phyloP scores from a whole-genome alignment of 2,329 filamentous ascomycete species.

The Penicillium sp. region DNA sequence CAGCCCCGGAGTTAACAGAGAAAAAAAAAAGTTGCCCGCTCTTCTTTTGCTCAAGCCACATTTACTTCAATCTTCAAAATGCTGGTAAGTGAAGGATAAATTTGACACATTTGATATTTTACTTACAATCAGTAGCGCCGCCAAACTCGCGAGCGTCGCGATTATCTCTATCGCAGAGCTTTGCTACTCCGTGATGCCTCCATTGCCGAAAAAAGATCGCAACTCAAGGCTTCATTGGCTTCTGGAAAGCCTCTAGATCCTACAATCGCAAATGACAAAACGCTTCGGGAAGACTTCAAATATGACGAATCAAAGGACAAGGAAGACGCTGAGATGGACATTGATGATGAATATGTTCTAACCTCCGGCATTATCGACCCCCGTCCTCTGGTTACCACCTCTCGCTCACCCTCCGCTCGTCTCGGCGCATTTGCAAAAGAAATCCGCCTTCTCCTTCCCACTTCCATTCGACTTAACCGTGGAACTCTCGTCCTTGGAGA shows the following conservation, averaged over 20 bases:
- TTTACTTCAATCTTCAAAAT: slow-evolving; percentile 24
- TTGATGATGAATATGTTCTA: slow-evolving; percentile 88
- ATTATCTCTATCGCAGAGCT: slow-evolving; percentile 89
- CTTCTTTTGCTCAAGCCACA: slow-evolving; percentile 6
- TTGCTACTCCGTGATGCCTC: slow-evolving; percentile 86
- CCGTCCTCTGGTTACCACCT: slow-evolving; percentile 85
- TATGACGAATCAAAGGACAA: slow-evolving; percentile 73
- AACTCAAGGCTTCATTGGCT: slow-evolving; percentile 80
- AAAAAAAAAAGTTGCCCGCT: slow-evolving; percentile 42
- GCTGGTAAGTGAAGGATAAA: slow-evolving; percentile 27
- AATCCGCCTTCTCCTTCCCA: slow-evolving; percentile 77
- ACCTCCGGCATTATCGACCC: slow-evolving; percentile 91
- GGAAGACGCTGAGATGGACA: slow-evolving; percentile 79
- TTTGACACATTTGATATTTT: background rate
- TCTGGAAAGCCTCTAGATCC: slow-evolving; percentile 83
- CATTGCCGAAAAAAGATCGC: slow-evolving; percentile 84
- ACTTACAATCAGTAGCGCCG: slow-evolving; percentile 50
- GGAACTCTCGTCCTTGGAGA: slow-evolving; percentile 87
- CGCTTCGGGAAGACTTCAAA: slow-evolving; percentile 80
- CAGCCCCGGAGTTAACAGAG: slow-evolving; percentile 31
- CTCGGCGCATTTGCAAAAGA: slow-evolving; percentile 92
- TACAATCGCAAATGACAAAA: slow-evolving; percentile 79
- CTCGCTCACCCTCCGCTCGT: slow-evolving; percentile 78
- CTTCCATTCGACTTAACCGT: slow-evolving; percentile 82
- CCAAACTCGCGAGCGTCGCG: slow-evolving; percentile 74